phyloP scores from a whole-genome alignment of 2,329 filamentous ascomycete species.

The Mycosphaerelloides madeirae region DNA sequence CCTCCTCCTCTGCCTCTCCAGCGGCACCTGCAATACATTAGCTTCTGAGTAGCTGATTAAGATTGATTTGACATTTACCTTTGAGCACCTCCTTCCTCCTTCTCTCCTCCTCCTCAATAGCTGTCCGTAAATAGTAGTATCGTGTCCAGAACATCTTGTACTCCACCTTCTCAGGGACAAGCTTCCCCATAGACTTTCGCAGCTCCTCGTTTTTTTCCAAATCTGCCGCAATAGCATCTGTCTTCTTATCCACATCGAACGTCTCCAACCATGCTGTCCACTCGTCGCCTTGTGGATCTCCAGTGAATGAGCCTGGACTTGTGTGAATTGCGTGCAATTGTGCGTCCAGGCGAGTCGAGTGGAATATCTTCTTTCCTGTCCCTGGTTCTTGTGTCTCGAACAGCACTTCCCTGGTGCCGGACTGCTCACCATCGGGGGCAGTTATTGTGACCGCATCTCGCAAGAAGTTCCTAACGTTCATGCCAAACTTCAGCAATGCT shows the following conservation, averaged over 20 bases:
- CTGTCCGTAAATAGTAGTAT: constrained; percentile 91
- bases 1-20: constrained; percentile 67
- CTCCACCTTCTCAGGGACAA: constrained; percentile 88
- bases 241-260: constrained; percentile 81
- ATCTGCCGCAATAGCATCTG: constrained; percentile 74
- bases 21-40: constrained; percentile 52
- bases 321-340: constrained; percentile 95
- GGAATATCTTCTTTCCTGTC: constrained; percentile 84
- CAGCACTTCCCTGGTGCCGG: constrained; percentile 56
- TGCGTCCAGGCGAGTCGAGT: constrained; percentile 89
- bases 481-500: constrained; percentile 84
- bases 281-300: constrained; percentile 67
- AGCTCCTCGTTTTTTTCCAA: constrained; percentile 83
- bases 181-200: constrained; percentile 82
- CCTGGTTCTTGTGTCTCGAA: constrained; percentile 91
- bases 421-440: constrained; percentile 54
- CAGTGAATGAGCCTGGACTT: constrained; percentile 71
- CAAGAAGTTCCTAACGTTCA: constrained; percentile 83
- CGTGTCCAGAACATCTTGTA: constrained; percentile 89
- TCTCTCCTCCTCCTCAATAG: constrained; percentile 88
- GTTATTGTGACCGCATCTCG: constrained; percentile 85
- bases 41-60: constrained; percentile 11
- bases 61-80: constrained; percentile 52
- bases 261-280: constrained; percentile 67
- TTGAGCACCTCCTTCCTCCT: constrained; percentile 84